phyloP scores from a whole-genome alignment of 116 monocot species.

The Zostera marina region DNA sequence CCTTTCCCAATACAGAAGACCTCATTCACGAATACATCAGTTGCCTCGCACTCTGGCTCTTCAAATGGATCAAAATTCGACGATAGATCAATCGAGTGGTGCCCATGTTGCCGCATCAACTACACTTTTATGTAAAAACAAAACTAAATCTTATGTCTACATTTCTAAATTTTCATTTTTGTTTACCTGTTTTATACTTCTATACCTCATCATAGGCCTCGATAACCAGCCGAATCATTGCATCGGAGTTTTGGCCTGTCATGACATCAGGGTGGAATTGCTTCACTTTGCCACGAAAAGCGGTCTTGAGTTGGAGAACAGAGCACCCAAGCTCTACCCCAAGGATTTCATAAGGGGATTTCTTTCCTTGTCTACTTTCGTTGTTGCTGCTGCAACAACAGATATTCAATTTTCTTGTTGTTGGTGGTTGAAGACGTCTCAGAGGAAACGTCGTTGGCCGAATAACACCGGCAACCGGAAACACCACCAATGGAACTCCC shows the following conservation, averaged over 20 bases:
- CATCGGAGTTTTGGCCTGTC: slow-evolving; percentile 27
- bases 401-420: no score
- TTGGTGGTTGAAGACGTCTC: no score
- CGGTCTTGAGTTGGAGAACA: slow-evolving; percentile 37
- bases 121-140: no score
- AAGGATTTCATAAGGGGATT: slow-evolving; percentile 49
- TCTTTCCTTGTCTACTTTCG: not conserved
- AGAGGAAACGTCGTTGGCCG: no score
- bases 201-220: slow-evolving; percentile 40
- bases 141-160: no score
- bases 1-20: slow-evolving; percentile 73
- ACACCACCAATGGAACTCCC: no score
- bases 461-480: no score
- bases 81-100: no score
- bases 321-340: slow-evolving; percentile 51
- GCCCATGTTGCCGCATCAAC: no score
- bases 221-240: slow-evolving; percentile 51
- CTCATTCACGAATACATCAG: slow-evolving; percentile 82
- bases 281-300: slow-evolving; percentile 70
- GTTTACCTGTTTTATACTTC: no score
- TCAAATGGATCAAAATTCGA: slow-evolving; percentile 55
- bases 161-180: no score
- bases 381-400: no score
- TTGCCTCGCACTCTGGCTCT: slow-evolving; percentile 81
- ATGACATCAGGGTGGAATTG: slow-evolving; percentile 82